A percentile compares a stretch with the other conserved stretches of the same genome.
Conservation (phyloP, 2,329 filamentous ascomycete species). For the Fusarium virguliforme region DNA sequence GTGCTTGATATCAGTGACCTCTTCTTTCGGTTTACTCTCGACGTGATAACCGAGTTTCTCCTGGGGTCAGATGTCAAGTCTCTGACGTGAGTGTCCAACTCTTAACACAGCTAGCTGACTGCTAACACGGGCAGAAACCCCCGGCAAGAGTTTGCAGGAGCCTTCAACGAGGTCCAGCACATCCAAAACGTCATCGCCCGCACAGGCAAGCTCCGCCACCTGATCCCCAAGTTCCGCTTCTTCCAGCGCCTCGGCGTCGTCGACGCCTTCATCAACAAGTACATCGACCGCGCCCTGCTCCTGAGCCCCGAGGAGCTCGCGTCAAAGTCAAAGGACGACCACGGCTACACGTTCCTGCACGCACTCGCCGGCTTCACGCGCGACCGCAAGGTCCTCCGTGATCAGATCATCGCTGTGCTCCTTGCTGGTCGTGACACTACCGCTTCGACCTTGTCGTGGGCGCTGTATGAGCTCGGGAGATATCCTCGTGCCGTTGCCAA, state of each 20-base stretch:
- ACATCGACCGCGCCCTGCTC: slow-evolving; percentile 81
- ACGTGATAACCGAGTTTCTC: slow-evolving; percentile 89
- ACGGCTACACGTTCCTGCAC: slow-evolving; percentile 87
- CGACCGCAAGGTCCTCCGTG: slow-evolving; percentile 79
- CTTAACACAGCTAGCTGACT: too few relatives aligned
- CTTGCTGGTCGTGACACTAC: slow-evolving; percentile 92
- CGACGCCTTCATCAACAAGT: slow-evolving; percentile 82
- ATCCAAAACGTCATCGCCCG: slow-evolving; percentile 79
- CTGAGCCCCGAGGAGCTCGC: slow-evolving; percentile 81
- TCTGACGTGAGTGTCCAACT: slow-evolving; percentile 62
- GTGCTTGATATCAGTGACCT: slow-evolving; percentile 81
- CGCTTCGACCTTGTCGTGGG: slow-evolving; percentile 84
- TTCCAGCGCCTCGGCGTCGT: slow-evolving; percentile 76
- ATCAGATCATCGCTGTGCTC: slow-evolving; percentile 87
- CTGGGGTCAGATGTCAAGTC: slow-evolving; percentile 82
- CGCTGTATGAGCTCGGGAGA: slow-evolving; percentile 84
- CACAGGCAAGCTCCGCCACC: slow-evolving; percentile 72
- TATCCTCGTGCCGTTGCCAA: slow-evolving; percentile 77
- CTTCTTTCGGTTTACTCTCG: slow-evolving; percentile 88
- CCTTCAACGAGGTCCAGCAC: slow-evolving; percentile 85
- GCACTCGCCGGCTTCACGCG: slow-evolving; percentile 87
- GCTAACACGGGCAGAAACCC: slow-evolving; percentile 57
- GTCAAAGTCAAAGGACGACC: slow-evolving; percentile 78
- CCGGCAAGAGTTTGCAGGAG: slow-evolving; percentile 80
- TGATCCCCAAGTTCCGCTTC: slow-evolving; percentile 78